phyloP scores from a whole-genome alignment of 2,329 filamentous ascomycete genomes.

The Tolypocladium ovalisporum region DNA sequence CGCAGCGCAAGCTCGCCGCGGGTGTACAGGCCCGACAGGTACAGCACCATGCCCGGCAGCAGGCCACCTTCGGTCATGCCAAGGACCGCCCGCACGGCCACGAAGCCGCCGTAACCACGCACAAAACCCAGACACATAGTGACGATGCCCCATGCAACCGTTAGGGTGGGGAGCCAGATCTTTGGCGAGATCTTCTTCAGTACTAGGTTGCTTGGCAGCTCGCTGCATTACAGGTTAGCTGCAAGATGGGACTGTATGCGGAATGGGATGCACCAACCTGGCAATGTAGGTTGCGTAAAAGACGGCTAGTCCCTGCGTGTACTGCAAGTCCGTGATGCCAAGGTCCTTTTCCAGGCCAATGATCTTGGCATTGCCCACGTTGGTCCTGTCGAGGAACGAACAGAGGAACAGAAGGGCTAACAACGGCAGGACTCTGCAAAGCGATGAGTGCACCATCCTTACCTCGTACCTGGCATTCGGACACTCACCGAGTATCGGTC shows the following conservation, averaged over 20 bases:
- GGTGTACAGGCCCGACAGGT: conserved; percentile 52
- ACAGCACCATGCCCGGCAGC: conserved; percentile 57
- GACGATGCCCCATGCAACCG: conserved; percentile 45
- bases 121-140: conserved; percentile 48
- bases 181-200: conserved; percentile 49
- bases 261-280: conserved; percentile 25
- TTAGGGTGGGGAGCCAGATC: conserved; percentile 48
- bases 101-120: conserved; percentile 42
- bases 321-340: conserved; percentile 48
- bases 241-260: neutral
- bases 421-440: conserved; percentile 44
- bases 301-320: conserved; percentile 51
- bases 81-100: conserved; percentile 48
- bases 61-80: conserved; percentile 55
- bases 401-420: conserved; percentile 56
- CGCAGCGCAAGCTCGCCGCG: conserved; percentile 49
- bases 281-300: conserved; percentile 56
- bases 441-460: neutral
- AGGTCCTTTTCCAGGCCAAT: conserved; percentile 49
- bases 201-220: conserved; percentile 53
- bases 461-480: neutral
- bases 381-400: conserved; percentile 57
- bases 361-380: conserved; percentile 61
- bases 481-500: conserved; percentile 13
- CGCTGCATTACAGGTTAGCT: conserved; percentile 23